Percentiles rank a stretch among this genome's conserved stretches.
These are phyloP conservation scores for Fusarium sterilihyphosum DNA, from an alignment of 2,329 filamentous ascomycete genomes.

Conservation along the genomic window DNA sequence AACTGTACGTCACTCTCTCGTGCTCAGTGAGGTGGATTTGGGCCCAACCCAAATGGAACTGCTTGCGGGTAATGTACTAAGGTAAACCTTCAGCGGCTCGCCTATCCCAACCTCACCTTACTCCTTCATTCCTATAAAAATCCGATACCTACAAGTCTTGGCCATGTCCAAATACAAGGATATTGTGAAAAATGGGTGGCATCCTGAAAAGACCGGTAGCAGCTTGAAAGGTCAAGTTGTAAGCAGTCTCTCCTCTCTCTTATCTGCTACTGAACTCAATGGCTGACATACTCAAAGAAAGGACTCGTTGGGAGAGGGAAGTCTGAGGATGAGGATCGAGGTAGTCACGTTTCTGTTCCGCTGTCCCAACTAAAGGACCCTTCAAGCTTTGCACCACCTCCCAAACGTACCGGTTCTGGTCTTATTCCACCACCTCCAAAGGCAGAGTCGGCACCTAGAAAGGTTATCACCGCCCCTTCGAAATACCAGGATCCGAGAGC, in stretches of 20 bases:
- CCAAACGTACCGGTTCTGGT: slow-evolving; percentile 65
- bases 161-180: slow-evolving; percentile 59
- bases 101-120: slow-evolving; percentile 1
- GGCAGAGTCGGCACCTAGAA: slow-evolving; percentile 38
- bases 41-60: slow-evolving; percentile 18
- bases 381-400: slow-evolving; percentile 80
- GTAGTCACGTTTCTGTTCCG: slow-evolving; percentile 63
- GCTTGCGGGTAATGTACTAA: background rate
- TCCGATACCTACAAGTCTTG: background rate
- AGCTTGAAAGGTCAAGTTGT: slow-evolving; percentile 57
- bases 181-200: slow-evolving; percentile 63
- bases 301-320: slow-evolving; percentile 57
- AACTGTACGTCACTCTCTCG: slow-evolving; percentile 30
- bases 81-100: slow-evolving; percentile 3
- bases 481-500: slow-evolving; percentile 48
- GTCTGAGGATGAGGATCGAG: slow-evolving; percentile 41
- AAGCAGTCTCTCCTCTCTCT: slow-evolving; percentile 39
- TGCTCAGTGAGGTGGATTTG: slow-evolving; percentile 12
- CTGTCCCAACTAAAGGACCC: slow-evolving; percentile 80
- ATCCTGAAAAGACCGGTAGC: slow-evolving; percentile 56
- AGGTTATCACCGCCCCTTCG: slow-evolving; percentile 46
- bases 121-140: background rate
- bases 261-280: background rate
- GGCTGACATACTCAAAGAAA: slow-evolving; percentile 49
- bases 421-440: slow-evolving; percentile 42